A percentile compares a stretch with the other conserved stretches of the same genome.
Conservation (phyloP, 2,329 filamentous ascomycete genomes). For the Ophiosphaerella herpotricha region DNA sequence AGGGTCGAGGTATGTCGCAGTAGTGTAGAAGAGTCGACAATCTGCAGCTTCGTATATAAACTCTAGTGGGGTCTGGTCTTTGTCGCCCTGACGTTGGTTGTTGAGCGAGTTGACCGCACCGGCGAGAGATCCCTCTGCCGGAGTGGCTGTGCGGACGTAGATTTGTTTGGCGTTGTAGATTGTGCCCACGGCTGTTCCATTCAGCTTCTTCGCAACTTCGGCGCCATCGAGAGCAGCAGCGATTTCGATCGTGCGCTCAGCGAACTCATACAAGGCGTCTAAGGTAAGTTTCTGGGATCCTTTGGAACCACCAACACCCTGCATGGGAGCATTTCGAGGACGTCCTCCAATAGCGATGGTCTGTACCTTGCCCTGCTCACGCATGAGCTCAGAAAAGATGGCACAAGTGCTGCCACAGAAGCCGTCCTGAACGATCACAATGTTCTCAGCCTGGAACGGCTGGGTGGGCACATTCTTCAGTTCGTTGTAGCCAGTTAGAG, state of each 20-base stretch:
- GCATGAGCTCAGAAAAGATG: constrained; percentile 49
- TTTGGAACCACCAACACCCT: constrained; percentile 47
- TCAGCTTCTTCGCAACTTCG: constrained; percentile 4
- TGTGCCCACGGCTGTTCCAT: constrained; percentile 12
- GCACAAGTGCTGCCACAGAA: constrained; percentile 48
- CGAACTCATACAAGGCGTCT: constrained; percentile 2
- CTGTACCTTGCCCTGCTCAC: constrained; percentile 45
- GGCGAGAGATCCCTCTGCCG: neutral
- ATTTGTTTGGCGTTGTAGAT: constrained; percentile 14
- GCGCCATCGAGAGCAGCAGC: constrained; percentile 7
- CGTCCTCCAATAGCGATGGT: constrained; percentile 27
- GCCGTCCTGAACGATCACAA: constrained; percentile 38
- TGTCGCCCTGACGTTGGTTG: constrained; percentile 34
- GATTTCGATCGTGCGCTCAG: neutral
- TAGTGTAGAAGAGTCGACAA: constrained; percentile 63
- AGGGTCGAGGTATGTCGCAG: constrained; percentile 54
- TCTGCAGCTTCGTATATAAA: constrained; percentile 64
- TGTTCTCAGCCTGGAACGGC: constrained; percentile 29
- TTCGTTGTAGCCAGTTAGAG: constrained; percentile 10
- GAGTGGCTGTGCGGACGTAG: constrained; percentile 8
- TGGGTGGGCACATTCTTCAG: constrained; percentile 11
- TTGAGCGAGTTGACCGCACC: constrained; percentile 23
- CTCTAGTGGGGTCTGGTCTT: constrained; percentile 52
- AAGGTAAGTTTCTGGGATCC: constrained; percentile 35
- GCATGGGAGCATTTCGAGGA: constrained; percentile 40